Conservation (phyloP, 345 rosid species). For the Lagerstroemia speciosa region DNA sequence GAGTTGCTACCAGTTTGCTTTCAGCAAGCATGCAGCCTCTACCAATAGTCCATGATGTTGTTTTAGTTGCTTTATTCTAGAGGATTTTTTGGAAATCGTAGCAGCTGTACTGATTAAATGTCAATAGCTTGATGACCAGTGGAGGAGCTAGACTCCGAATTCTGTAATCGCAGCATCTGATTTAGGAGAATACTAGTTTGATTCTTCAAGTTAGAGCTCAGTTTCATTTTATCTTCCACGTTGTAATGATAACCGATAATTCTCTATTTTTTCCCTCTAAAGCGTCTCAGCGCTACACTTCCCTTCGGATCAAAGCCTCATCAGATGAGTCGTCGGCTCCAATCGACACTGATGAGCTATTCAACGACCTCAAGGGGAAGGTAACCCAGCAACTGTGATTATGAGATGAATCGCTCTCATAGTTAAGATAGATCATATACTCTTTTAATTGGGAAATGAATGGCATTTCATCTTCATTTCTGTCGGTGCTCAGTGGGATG, state of each 20-base stretch:
- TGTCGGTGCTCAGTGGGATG: slow-evolving; percentile 66
- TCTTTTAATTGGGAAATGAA: not conserved
- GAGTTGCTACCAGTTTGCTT: not conserved
- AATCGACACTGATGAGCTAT: slow-evolving; percentile 54
- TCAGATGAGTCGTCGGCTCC: slow-evolving; percentile 49
- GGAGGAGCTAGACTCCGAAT: not conserved
- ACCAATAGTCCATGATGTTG: too few species aligned
- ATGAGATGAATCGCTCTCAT: not conserved
- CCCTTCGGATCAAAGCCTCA: slow-evolving; percentile 51
- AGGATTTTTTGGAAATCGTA: not conserved
- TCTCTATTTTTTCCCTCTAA: not conserved
- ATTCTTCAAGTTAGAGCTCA: not conserved
- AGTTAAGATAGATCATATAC: not conserved
- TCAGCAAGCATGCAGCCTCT: not conserved
- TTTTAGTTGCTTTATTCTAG: not conserved
- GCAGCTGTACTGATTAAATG: not conserved
- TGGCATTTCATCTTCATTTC: not conserved
- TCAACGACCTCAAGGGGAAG: slow-evolving; percentile 86
- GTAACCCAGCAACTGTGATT: slow-evolving; percentile 20
- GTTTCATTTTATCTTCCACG: too few species aligned
- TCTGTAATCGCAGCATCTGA: not conserved
- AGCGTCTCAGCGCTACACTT: slow-evolving; percentile 45
- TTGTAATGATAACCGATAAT: not conserved
- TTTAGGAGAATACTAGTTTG: not conserved
- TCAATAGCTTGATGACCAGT: not conserved